phyloP scores from a whole-genome alignment of 345 rosid genomes.

The Populus simonii region DNA sequence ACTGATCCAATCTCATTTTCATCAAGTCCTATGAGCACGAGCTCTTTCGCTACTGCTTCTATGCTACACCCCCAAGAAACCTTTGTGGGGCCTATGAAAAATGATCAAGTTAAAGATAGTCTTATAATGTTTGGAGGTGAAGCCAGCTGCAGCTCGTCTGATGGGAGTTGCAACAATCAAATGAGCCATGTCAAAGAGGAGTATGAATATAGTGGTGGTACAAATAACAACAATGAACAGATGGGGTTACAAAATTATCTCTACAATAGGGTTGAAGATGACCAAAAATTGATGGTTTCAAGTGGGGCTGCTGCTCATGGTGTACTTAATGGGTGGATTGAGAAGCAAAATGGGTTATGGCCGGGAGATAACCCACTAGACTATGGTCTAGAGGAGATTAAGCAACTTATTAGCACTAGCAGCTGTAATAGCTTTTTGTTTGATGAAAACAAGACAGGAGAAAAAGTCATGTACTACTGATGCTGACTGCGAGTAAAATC shows the following conservation, averaged over 20 bases:
- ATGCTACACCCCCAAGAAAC: constrained; percentile 29
- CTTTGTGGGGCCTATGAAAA: constrained; percentile 23
- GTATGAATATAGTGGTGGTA: constrained; percentile 11
- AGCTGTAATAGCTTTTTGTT: constrained; percentile 45
- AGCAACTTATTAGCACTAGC: constrained; percentile 53
- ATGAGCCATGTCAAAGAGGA: constrained; percentile 33
- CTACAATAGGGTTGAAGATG: constrained; percentile 23
- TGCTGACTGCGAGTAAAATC: constrained; percentile 31
- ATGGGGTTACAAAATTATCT: constrained; percentile 23
- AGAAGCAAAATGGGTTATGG: constrained; percentile 27
- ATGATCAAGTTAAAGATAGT: constrained; percentile 26
- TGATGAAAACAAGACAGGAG: constrained; percentile 58
- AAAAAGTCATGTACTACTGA: constrained; percentile 52
- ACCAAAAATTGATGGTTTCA: constrained; percentile 24
- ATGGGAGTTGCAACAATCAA: constrained; percentile 52
- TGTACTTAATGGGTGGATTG: not conserved
- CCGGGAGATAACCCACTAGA: constrained; percentile 37
- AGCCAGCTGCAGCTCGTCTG: constrained; percentile 60
- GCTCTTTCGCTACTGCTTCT: constrained; percentile 29
- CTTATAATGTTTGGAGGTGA: constrained; percentile 37
- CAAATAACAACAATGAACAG: constrained; percentile 6
- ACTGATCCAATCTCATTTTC: constrained; percentile 33
- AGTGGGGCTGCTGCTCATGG: not conserved
- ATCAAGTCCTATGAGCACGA: constrained; percentile 34
- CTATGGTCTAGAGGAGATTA: constrained; percentile 76